A percentile compares a stretch with the other conserved stretches of the same genome.
Evolutionary conservation across 2,329 filamentous ascomycete genomes (phyloP).

Genomic region (Sporothrix brasiliensis): DNA sequence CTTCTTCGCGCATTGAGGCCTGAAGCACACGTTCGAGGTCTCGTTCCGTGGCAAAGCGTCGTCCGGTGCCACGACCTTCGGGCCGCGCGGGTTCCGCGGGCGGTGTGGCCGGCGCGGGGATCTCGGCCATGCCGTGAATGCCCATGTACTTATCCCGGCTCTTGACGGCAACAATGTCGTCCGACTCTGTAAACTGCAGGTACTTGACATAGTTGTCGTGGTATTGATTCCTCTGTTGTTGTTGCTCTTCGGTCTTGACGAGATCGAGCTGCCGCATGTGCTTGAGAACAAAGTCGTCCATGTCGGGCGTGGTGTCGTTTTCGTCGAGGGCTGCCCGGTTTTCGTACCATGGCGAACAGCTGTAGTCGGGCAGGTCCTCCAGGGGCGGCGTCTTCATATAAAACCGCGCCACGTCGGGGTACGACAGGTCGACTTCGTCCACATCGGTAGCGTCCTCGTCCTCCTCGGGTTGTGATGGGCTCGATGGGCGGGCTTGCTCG

Average conservation of each 20-base stretch:
- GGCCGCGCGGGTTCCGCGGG: constrained; percentile 56
- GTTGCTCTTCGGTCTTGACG: constrained; percentile 46
- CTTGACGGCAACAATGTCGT: constrained; percentile 58
- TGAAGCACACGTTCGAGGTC: constrained; percentile 73
- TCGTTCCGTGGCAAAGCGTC: constrained; percentile 69
- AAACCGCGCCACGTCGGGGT: constrained; percentile 54
- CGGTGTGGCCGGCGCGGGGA: constrained; percentile 43
- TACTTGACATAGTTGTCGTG: constrained; percentile 55
- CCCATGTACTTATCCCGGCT: constrained; percentile 57
- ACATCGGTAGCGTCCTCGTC: constrained; percentile 59
- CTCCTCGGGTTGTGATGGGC: constrained; percentile 53
- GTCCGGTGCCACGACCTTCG: constrained; percentile 58
- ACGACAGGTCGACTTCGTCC: constrained; percentile 56
- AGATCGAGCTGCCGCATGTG: constrained; percentile 50
- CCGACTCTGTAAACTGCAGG: constrained; percentile 59
- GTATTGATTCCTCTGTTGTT: constrained; percentile 49
- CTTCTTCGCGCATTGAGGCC: constrained; percentile 70
- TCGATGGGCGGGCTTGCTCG: constrained; percentile 43
- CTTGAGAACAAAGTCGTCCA: constrained; percentile 53
- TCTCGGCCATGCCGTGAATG: constrained; percentile 45
- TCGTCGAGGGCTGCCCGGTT: constrained; percentile 51
- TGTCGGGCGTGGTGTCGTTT: constrained; percentile 46
- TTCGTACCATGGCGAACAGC: constrained; percentile 52
- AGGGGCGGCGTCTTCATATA: constrained; percentile 59
- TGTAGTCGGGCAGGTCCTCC: constrained; percentile 56